Base-by-base conservation (phyloP, 2,329 filamentous ascomycete species). In the Sphaerulina vaccinii region DNA sequence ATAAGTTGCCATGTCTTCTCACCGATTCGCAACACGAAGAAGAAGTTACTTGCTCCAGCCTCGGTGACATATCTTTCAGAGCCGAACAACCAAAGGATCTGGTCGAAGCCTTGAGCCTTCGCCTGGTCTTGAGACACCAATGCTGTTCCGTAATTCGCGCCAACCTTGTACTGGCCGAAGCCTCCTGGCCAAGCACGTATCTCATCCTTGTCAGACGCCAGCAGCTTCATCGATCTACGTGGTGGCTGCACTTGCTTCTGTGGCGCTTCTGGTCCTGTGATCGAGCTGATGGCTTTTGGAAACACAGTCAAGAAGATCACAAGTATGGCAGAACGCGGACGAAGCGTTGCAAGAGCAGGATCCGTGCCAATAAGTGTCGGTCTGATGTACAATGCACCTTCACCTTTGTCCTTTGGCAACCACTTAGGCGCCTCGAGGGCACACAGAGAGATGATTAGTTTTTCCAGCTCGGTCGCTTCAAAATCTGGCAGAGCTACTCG, bases 21-120 rank as follows among this genome's bases (percentile, higher is more conserved):
- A 65, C 76, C 79, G 40, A 78, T 79, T 67, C 76, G 80, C 87
- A 86, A 90, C n/a, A 95, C 75, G 3, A 93, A 76, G 65, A 96
- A 95, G 73, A 95, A 95, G 73, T 96, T 95, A 66, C 83, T 88
- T n/a, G 89, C 90, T 5, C 90, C 90, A 2, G 90, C 90, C 75
- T 96, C 90, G 2, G 90, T 96, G 60, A 92, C 90, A 66, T 82
- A 80, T 46, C 81, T 82, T 60, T 91, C 78, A 15, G 45, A n/a
- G 8, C 56, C 56, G 36, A 56, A 91, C 45, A 96, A 79, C 90
- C 90, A 96, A 15, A 96, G 79, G 51, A 95, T 85, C 78, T 96
- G 90, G 66, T 91, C 81, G 71, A 82, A 96, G 0, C 90, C 90
- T 36, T 80, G 73, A 11, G 74, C 75, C 52, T 82, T 76, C 2